These are phyloP conservation scores for Coemansia sp. DNA, from an alignment of 192 early-diverging fungal species.

Conservation along the genomic window DNA sequence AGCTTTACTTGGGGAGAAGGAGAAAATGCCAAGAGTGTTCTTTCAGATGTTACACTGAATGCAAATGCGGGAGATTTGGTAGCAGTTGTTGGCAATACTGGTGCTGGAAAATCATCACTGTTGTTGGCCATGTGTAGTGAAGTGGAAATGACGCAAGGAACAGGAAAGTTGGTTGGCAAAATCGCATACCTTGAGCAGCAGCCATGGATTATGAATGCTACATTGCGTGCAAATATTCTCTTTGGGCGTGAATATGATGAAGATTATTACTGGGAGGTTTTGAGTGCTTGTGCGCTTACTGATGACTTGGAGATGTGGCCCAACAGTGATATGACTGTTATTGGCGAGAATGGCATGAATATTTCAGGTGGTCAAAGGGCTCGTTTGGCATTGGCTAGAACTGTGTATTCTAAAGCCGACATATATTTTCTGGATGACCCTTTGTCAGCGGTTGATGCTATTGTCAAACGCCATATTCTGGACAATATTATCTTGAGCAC, in stretches of 20 bases:
- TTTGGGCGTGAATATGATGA: conserved; percentile 70
- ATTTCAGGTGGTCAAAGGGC: conserved; percentile 74
- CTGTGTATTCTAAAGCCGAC: conserved; percentile 68
- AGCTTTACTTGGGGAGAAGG: conserved; percentile 19
- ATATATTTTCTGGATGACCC: conserved; percentile 77
- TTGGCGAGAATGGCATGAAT: conserved; percentile 72
- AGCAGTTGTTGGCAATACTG: conserved; percentile 62
- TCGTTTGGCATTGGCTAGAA: conserved; percentile 65
- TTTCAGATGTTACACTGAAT: conserved; percentile 14
- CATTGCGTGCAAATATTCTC: conserved; percentile 78
- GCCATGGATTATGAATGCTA: conserved; percentile 49
- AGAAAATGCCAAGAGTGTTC: neutral
- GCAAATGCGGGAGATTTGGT: conserved; percentile 50
- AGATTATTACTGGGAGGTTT: conserved; percentile 60
- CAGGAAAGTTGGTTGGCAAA: conserved; percentile 21
- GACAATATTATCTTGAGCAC: conserved; percentile 60
- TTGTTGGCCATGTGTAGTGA: conserved; percentile 63
- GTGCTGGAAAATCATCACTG: conserved; percentile 65
- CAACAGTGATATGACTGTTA: conserved; percentile 67
- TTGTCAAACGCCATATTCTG: conserved; percentile 66
- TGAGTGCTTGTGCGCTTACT: conserved; percentile 64
- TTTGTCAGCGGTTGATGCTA: conserved; percentile 68
- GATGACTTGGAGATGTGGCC: conserved; percentile 66
- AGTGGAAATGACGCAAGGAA: conserved; percentile 35
- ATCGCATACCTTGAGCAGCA: conserved; percentile 37